phyloP scores from a whole-genome alignment of 129 eudicot genomes.

The Apium graveolens region DNA sequence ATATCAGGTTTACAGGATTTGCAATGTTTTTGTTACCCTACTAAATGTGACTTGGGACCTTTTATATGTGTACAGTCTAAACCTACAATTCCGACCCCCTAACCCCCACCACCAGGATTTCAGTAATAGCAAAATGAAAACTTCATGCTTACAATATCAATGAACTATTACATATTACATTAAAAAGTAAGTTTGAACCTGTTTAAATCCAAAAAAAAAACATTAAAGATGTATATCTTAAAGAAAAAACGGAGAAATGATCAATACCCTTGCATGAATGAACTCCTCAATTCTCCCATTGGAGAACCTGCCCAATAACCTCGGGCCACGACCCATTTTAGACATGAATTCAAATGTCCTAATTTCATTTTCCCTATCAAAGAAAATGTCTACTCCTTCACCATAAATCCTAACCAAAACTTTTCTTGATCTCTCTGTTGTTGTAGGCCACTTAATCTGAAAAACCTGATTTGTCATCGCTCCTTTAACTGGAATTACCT shows the following conservation, averaged over 20 bases:
- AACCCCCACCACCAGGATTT: not conserved
- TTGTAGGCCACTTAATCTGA: constrained; percentile 82
- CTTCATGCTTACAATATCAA: not conserved
- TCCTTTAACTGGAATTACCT: constrained; percentile 78
- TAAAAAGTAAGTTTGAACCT: not conserved
- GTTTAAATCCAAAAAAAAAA: not conserved
- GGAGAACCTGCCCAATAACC: constrained; percentile 61
- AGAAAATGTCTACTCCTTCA: constrained; percentile 80
- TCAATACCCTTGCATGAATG: constrained; percentile 89
- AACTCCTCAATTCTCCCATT: constrained; percentile 89
- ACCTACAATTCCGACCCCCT: not conserved
- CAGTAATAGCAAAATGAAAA: not conserved
- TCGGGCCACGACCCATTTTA: constrained; percentile 78
- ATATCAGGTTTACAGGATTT: not conserved
- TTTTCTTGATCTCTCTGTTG: constrained; percentile 39
- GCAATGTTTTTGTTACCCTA: not conserved
- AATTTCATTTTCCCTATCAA: constrained; percentile 65
- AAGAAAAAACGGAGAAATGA: not conserved
- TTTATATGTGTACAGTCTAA: not conserved
- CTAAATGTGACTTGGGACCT: not conserved
- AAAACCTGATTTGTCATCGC: constrained; percentile 94
- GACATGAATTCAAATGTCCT: constrained; percentile 86
- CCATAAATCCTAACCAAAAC: constrained; percentile 88
- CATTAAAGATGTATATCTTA: not conserved
- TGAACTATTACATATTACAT: not conserved